phyloP scores from a whole-genome alignment of 371 early-diverging fungal genomes.

The Mucor velutinosus region DNA sequence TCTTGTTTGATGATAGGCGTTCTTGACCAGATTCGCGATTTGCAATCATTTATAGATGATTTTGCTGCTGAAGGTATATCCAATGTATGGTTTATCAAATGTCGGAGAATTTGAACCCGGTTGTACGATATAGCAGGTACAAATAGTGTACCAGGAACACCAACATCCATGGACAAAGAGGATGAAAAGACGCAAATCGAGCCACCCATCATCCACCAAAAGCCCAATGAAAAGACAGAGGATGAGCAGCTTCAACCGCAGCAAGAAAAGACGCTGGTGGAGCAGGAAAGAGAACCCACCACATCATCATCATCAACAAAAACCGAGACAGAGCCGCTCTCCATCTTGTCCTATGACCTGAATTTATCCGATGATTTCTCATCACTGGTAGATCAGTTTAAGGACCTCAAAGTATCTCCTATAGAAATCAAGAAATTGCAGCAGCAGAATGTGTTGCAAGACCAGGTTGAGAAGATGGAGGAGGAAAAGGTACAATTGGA shows the following conservation, averaged over 20 bases:
- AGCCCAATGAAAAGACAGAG: not conserved
- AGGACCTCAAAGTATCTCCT: conserved; percentile 10
- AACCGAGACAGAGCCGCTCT: conserved; percentile 1
- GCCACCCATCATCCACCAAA: not conserved
- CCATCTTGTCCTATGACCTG: conserved; percentile 12
- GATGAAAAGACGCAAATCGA: conserved; percentile 1
- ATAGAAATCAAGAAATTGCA: not conserved
- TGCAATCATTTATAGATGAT: conserved; percentile 38
- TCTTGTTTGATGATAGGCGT: conserved; percentile 14
- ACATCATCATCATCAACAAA: not conserved
- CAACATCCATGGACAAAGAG: not conserved
- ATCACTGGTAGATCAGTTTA: conserved; percentile 20
- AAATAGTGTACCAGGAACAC: not conserved
- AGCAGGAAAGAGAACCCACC: not conserved
- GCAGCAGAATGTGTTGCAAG: not conserved
- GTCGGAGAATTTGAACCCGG: conserved; percentile 9
- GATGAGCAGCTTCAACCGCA: not conserved
- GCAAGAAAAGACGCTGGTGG: conserved; percentile 8
- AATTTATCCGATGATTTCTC: conserved; percentile 29
- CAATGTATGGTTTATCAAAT: not conserved
- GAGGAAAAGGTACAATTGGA: conserved; percentile 8
- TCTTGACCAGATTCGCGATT: conserved; percentile 35
- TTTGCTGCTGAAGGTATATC: conserved; percentile 23
- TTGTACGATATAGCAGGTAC: not conserved
- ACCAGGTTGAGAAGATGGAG: not conserved